Conservation (phyloP, 2,329 filamentous ascomycete genomes). For the Purpureocillium lavendulum region DNA sequence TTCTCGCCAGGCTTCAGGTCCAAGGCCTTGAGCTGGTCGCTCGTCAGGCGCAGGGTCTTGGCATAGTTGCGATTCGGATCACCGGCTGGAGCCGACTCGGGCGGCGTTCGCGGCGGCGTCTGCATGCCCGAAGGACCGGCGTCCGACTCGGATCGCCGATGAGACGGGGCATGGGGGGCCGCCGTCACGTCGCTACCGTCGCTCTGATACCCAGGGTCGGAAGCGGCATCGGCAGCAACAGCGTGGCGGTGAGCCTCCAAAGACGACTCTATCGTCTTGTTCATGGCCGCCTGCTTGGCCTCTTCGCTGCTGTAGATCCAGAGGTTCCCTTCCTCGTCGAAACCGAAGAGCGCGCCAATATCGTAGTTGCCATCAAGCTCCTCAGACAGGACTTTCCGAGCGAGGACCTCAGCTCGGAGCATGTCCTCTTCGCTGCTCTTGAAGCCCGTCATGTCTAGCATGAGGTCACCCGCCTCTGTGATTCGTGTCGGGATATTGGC, state of each 20-base stretch:
- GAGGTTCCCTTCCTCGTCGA: constrained; percentile 92
- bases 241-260: constrained; percentile 37
- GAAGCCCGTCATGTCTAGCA: constrained; percentile 97
- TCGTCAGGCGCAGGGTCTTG: constrained; percentile 90
- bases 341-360: constrained; percentile 88
- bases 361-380: constrained; percentile 94
- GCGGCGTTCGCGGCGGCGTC: constrained; percentile 62
- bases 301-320: constrained; percentile 99
- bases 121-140: constrained; percentile 44
- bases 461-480: constrained; percentile 87
- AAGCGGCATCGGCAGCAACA: constrained; percentile 68
- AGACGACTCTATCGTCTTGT: constrained; percentile 47
- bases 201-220: constrained; percentile 92
- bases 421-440: constrained; percentile 92
- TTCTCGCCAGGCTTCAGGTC: constrained; percentile 81
- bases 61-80: constrained; percentile 84
- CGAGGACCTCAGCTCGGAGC: constrained; percentile 84
- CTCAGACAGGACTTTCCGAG: constrained; percentile 83
- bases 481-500: constrained; percentile 90
- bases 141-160: constrained; percentile 61
- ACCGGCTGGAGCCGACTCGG: constrained; percentile 53
- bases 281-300: constrained; percentile 81
- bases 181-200: constrained; percentile 62
- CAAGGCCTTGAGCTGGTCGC: constrained; percentile 85
- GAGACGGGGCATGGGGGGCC: constrained; percentile 36